Percentiles rank a stretch among this genome's conserved stretches.
Evolutionary conservation across 2,329 filamentous ascomycete species (phyloP).

Genomic region (Leptographium wingfieldii): DNA sequence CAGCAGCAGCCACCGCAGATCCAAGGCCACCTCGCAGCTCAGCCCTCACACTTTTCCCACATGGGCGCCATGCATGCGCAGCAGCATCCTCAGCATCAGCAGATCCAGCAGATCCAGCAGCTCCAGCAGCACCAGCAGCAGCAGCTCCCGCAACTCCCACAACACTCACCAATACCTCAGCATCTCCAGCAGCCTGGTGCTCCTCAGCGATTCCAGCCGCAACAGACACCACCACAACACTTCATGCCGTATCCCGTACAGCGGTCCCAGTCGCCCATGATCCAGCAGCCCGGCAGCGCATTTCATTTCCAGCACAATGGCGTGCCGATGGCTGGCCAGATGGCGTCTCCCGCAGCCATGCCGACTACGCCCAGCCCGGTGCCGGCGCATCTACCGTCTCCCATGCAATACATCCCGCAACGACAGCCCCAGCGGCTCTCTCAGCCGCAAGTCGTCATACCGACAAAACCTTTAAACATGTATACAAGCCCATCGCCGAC

Average conservation of each 20-base stretch:
- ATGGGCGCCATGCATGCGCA: conserved; percentile 3
- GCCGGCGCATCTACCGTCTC: neutral
- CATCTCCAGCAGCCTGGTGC: conserved; percentile 1
- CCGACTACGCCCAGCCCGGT: conserved; percentile 1
- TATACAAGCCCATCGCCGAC: conserved; percentile 5
- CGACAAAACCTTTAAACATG: conserved; percentile 3
- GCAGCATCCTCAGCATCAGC: neutral
- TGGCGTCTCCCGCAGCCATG: conserved; percentile 6
- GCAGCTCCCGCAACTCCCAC: neutral
- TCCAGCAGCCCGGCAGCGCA: neutral
- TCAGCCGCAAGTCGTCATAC: conserved; percentile 3
- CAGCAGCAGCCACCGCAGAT: neutral
- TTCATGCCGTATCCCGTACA: conserved; percentile 8
- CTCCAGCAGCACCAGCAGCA: no score
- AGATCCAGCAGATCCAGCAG: neutral
- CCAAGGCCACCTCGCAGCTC: neutral
- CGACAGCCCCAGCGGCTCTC: conserved; percentile 1
- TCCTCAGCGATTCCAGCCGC: conserved; percentile 1
- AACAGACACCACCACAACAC: neutral
- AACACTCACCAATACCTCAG: neutral
- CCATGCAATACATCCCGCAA: conserved; percentile 8
- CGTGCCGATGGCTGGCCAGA: conserved; percentile 1
- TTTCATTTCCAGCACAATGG: conserved; percentile 6
- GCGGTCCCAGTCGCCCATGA: conserved; percentile 2
- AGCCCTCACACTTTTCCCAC: neutral